Evolutionary conservation across 345 rosid genomes (phyloP), one percentile per base, ranked within the genome.

Genomic region (Iberis pinnata): DNA sequence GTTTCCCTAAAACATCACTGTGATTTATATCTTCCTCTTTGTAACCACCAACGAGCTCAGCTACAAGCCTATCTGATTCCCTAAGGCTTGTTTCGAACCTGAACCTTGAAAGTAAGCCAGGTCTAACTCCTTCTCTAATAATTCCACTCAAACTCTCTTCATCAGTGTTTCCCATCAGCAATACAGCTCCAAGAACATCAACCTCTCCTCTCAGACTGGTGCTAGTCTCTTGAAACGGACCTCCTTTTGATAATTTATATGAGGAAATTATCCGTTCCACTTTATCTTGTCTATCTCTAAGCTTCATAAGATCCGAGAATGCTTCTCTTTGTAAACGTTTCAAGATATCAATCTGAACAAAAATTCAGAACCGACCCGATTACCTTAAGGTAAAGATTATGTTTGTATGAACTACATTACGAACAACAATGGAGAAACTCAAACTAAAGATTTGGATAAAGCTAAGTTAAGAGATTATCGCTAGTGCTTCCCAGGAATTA

Each of bases 311-410:
- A 61, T 87, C 95, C 0, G 96, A 80, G 67, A 90, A 87, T 22
- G 84, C 71, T 78, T 90, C 96, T 51, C 81, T 72, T 43, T 90
- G 96, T 73, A 90, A 75, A 37, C 95, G 78, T 84, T 90, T 90
- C 81, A 90, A 68, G 57, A 84, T 90, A 63, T 87, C 95, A 78
- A 87, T 84, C 98, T 87, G 83, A 53, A 69, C 58, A 54, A 45
- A 26, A 12, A 22, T 49, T 41, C 13, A 29, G 2, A 67, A 12
- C 35, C 25, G 24, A 43, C 18, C 7, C n/a, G n/a, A n/a, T n/a
- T n/a, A n/a, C n/a, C n/a, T n/a, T n/a, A n/a, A n/a, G n/a, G n/a
- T n/a, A n/a, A n/a, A n/a, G n/a, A n/a, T n/a, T n/a, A n/a, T n/a
- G 9, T 42, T 60, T 48, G n/a, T 18, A 29, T 13, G 31, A 41